Base-by-base conservation (phyloP, 148 eudicot species). In the Polygonum maritimum region DNA sequence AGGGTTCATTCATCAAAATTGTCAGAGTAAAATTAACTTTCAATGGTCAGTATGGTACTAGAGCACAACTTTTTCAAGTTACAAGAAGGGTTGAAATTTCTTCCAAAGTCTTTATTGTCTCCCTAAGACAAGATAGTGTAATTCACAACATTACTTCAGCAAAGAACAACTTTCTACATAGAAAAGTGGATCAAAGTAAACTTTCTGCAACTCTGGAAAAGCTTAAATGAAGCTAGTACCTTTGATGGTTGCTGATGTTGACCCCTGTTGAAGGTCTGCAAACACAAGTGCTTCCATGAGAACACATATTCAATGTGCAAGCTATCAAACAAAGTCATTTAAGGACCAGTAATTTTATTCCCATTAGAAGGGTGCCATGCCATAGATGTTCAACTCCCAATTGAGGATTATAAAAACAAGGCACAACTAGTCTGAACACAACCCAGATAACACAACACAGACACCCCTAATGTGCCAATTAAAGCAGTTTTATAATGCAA, bases 211-310 rank as follows among this genome's bases (percentile, higher is more conserved):
- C 58, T 54, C 19, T 48, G 16, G 14, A 54, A 12, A 18, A 6
- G 21, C n/a, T 54, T 5, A 54, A 57, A 7, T 60, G 36, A 11
- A 60, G 35, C 21, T 31, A 26, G 69, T 26, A 60, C 69, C 69
- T 60, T 60, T 9, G 69, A 22, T 60, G 69, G 69, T 60, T 60
- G 36, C 38, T 60, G 69, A 60, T 60, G 38, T 60, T 60, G 69
- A 26, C 69, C 69, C 69, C 38, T 60, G 11, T 60, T 31, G 8
- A 26, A 60, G 36, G 36, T 38, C 69, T 60, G 69, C 69, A 60
- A 22, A 60, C 31, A 57, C 12, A 26, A 60, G 31, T 60, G 10
- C 63, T 57, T 19, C 63, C 31, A 19, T 19, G 13, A 21, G 33
- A 57, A 57, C 31, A 57, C 63, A 57, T 3, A 22, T 60, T 4